Evolutionary conservation across 805 yeast genomes (phyloP).

Genomic region (Barnettozyma sucrosica): DNA sequence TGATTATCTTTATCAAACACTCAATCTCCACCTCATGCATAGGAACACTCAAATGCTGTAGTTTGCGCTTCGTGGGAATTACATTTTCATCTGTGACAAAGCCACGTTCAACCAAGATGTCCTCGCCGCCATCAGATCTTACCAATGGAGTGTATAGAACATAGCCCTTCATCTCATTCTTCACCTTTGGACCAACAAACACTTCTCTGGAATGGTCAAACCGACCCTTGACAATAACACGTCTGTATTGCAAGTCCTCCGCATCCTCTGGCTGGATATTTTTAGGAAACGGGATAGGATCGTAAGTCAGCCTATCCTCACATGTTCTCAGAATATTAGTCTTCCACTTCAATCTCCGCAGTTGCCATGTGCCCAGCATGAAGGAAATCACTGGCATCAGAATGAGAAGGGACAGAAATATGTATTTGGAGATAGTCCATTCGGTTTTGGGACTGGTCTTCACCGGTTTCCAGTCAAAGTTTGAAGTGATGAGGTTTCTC

Average conservation of each 20-base stretch:
- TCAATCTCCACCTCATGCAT: conserved; percentile 54
- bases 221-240: conserved; percentile 69
- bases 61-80: conserved; percentile 48
- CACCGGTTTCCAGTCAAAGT: conserved; percentile 82
- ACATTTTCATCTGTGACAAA: conserved; percentile 74
- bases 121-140: conserved; percentile 68
- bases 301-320: conserved; percentile 73
- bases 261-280: conserved; percentile 58
- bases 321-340: conserved; percentile 72
- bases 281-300: conserved; percentile 68
- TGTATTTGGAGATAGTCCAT: conserved; percentile 25
- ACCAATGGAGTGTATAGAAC: conserved; percentile 75
- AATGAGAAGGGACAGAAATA: conserved; percentile 34
- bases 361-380: conserved; percentile 91
- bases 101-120: conserved; percentile 81
- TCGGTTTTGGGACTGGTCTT: conserved; percentile 37
- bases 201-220: conserved; percentile 83
- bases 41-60: conserved; percentile 70
- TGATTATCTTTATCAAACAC: conserved; percentile 68
- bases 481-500: conserved; percentile 50
- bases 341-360: conserved; percentile 82
- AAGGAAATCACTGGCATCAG: conserved; percentile 87
- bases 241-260: conserved; percentile 73
- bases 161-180: conserved; percentile 72
- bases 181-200: conserved; percentile 84